These are phyloP conservation scores for Heliosperma pusillum DNA, from an alignment of 148 eudicot genomes.

Conservation along the genomic window DNA sequence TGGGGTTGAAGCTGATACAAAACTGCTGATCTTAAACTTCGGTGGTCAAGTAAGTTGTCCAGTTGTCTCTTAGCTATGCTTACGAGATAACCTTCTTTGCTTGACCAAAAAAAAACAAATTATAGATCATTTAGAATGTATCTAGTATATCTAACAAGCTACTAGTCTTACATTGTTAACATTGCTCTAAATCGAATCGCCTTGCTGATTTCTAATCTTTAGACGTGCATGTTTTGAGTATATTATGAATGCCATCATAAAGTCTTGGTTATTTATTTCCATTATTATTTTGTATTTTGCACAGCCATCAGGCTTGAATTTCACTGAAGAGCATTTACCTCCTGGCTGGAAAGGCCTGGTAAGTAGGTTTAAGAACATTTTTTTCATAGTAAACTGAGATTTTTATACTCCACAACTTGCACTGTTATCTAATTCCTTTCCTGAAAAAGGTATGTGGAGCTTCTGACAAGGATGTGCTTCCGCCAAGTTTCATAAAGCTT, in stretches of 20 bases:
- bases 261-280: neutral
- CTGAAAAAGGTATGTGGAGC: conserved; percentile 82
- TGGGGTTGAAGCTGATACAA: conserved; percentile 69
- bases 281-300: conserved; percentile 31
- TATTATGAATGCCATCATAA: neutral
- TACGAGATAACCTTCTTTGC: neutral
- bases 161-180: neutral
- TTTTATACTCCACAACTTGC: neutral
- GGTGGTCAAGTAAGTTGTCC: conserved; percentile 79
- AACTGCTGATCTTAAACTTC: conserved; percentile 85
- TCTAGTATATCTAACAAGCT: neutral
- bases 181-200: neutral
- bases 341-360: conserved; percentile 94
- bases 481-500: conserved; percentile 76
- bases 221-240: neutral
- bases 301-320: conserved; percentile 96
- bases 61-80: conserved; percentile 9
- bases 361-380: conserved; percentile 15
- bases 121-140: neutral
- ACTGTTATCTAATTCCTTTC: neutral
- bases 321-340: conserved; percentile 79
- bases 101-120: neutral
- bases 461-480: conserved; percentile 70
- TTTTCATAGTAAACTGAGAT: neutral
- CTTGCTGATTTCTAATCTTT: conserved; percentile 1